Evolutionary conservation across 208 protist species (phyloP).

Genomic region (Leishmania amazonensis): DNA sequence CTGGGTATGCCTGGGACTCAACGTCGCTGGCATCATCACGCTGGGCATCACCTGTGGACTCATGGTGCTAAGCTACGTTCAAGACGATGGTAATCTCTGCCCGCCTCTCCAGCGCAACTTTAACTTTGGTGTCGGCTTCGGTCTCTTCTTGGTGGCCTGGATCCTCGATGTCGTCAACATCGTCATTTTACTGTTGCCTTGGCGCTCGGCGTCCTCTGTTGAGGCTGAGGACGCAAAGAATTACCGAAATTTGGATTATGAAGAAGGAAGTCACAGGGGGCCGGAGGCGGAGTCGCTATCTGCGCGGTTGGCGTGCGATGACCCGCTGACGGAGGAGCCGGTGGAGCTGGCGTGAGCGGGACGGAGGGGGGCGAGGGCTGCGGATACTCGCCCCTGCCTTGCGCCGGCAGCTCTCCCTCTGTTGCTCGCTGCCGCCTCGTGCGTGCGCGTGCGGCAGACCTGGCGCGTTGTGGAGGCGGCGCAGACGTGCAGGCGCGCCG

Average conservation of each 20-base stretch:
- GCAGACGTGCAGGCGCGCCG: too few species aligned
- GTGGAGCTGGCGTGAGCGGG: background rate
- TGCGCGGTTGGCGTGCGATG: too few species aligned
- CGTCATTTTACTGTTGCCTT: constrained; percentile 23
- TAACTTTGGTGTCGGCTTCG: constrained; percentile 34
- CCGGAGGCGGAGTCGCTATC: too few species aligned
- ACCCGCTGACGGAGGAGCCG: too few species aligned
- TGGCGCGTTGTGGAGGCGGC: too few species aligned
- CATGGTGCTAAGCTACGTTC: background rate
- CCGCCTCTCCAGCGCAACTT: background rate
- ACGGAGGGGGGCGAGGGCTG: background rate
- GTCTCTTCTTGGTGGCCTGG: constrained; percentile 39
- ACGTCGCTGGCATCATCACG: background rate
- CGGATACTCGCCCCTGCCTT: background rate
- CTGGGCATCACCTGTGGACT: constrained; percentile 31
- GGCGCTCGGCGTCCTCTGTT: too few species aligned
- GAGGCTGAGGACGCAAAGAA: too few species aligned
- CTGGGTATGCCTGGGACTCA: background rate
- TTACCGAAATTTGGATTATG: too few species aligned
- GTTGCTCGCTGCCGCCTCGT: too few species aligned
- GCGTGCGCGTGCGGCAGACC: too few species aligned
- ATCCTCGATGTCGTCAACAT: constrained; percentile 39
- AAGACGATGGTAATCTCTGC: constrained; percentile 18
- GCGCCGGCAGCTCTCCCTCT: too few species aligned
- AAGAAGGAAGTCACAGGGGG: too few species aligned